phyloP scores from a whole-genome alignment of 2,329 filamentous ascomycete genomes.

The Aspergillus ochraceus region DNA sequence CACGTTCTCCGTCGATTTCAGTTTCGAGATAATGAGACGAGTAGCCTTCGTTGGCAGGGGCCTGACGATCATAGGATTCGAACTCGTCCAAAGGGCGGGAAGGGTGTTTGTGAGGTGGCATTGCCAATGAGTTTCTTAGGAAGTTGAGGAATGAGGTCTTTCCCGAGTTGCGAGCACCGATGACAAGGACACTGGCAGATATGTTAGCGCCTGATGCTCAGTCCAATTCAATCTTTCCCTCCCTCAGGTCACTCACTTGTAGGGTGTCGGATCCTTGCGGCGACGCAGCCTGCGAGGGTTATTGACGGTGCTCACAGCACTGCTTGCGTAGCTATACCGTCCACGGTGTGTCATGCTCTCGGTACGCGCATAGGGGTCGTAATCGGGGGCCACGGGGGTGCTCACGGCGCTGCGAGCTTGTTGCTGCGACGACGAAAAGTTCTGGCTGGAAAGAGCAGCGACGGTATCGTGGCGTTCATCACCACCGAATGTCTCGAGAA shows the following conservation, averaged over 20 bases:
- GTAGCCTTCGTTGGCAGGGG: conserved; percentile 65
- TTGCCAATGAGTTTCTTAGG: conserved; percentile 78
- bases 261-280: conserved; percentile 95
- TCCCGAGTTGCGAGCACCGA: conserved; percentile 82
- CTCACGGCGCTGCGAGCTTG: conserved; percentile 26
- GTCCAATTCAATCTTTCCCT: background rate
- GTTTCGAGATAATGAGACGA: conserved; percentile 89
- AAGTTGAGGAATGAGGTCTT: conserved; percentile 98
- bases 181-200: conserved; percentile 72
- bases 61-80: conserved; percentile 52
- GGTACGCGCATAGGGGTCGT: conserved; percentile 76
- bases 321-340: conserved; percentile 94
- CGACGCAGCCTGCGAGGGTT: conserved; percentile 87
- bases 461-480: conserved; percentile 64
- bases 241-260: conserved; percentile 97
- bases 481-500: conserved; percentile 60
- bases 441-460: conserved; percentile 52
- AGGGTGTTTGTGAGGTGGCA: conserved; percentile 75
- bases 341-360: conserved; percentile 97
- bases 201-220: conserved; percentile 3
- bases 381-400: conserved; percentile 39
- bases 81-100: conserved; percentile 59
- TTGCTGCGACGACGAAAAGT: conserved; percentile 26
- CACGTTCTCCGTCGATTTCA: conserved; percentile 86
- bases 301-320: conserved; percentile 85